phyloP scores from a whole-genome alignment of 495 filamentous ascomycete genomes.

The Evernia prunastri region DNA sequence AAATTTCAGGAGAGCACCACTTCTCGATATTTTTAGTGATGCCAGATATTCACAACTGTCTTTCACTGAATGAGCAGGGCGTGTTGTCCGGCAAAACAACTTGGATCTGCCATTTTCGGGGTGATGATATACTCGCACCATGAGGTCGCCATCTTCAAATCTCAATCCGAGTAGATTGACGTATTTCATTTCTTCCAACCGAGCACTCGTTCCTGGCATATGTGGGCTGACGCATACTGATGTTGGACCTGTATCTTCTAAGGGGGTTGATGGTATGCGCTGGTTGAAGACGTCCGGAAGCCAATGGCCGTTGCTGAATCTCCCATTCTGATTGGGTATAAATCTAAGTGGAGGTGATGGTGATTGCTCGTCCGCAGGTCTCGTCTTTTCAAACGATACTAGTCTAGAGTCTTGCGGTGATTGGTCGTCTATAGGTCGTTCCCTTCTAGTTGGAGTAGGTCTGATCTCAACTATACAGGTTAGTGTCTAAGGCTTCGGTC shows the following conservation, averaged over 20 bases:
- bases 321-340: too few relatives aligned
- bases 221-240: too few relatives aligned
- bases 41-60: conserved; percentile 48
- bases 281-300: conserved; percentile 43
- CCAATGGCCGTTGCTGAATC: conserved; percentile 56
- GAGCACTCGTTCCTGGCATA: too few relatives aligned
- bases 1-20: conserved; percentile 48
- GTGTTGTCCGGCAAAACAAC: conserved; percentile 49
- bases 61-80: conserved; percentile 33
- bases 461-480: conserved; percentile 1
- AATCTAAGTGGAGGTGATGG: too few relatives aligned
- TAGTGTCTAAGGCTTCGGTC: neutral
- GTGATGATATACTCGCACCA: conserved; percentile 50
- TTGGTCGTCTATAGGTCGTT: too few relatives aligned
- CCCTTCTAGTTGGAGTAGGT: too few relatives aligned
- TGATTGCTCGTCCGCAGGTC: neutral
- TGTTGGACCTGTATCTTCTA: conserved; percentile 35
- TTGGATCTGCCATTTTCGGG: conserved; percentile 48
- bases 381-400: conserved; percentile 19
- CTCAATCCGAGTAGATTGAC: too few relatives aligned
- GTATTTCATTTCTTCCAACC: too few relatives aligned
- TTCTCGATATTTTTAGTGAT: conserved; percentile 46
- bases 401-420: too few relatives aligned
- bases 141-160: conserved; percentile 44
- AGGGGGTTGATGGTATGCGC: conserved; percentile 34